Conservation (phyloP, 2,329 filamentous ascomycete genomes). For the Phaeomoniella chlamydospora region DNA sequence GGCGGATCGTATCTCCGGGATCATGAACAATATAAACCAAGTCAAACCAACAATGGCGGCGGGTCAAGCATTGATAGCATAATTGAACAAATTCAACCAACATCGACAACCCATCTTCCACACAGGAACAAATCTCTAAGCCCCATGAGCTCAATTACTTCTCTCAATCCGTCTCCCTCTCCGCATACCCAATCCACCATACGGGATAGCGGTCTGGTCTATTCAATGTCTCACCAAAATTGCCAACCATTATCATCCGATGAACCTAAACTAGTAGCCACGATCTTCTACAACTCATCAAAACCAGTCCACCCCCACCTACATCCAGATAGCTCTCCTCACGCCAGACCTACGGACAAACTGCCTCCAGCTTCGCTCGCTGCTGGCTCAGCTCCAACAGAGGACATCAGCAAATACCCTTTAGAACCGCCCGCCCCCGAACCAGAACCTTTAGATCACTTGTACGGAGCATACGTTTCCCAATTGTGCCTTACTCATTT, state of each 20-base stretch:
- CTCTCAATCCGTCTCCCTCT: not conserved
- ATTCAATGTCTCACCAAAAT: constrained; percentile 29
- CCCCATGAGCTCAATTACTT: constrained; percentile 1
- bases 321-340: constrained; percentile 31
- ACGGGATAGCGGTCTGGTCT: constrained; percentile 27
- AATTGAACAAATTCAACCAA: constrained; percentile 6
- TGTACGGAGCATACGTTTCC: constrained; percentile 39
- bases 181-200: constrained; percentile 5
- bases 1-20: constrained; percentile 31
- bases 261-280: constrained; percentile 29
- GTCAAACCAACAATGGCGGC: constrained; percentile 7
- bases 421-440: constrained; percentile 39
- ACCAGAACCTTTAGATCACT: constrained; percentile 38
- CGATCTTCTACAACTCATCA: constrained; percentile 32
- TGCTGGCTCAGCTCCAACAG: constrained; percentile 33
- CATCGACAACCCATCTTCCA: not conserved
- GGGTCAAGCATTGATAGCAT: constrained; percentile 13
- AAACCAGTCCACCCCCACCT: constrained; percentile 27
- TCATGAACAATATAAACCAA: constrained; percentile 32
- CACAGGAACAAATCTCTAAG: not conserved
- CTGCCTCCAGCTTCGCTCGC: constrained; percentile 25
- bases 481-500: constrained; percentile 42
- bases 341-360: constrained; percentile 18
- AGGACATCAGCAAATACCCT: constrained; percentile 36
- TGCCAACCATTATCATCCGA: constrained; percentile 22